Base-by-base conservation (phyloP, 2,329 filamentous ascomycete genomes). In the Zymoseptoria ardabiliae region DNA sequence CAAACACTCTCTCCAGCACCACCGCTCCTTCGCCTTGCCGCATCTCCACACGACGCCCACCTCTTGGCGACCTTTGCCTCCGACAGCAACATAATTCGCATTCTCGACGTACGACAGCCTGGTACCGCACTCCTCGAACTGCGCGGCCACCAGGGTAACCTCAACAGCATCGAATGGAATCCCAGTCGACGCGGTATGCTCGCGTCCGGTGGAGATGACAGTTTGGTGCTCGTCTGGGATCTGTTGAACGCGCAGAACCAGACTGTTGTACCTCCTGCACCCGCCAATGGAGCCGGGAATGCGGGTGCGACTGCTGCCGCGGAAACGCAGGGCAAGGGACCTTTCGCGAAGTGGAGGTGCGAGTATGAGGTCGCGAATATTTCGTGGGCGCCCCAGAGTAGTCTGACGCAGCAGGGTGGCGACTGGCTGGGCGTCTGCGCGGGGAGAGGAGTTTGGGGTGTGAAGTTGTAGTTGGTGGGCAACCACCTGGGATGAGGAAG, bases 91-190 rank as follows among this genome's bases (percentile, higher is more conserved):
- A 79, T 96, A 35, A 92, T 99, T 71, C 90, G 94, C 53, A 96
- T 99, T 57, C 85, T 99, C 28, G 94, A 99, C 70, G 93, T 97
- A 2, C 88, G 94, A 54, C 94, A 99, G 75, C 94, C 94, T 0
- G 94, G 94, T 5, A 94, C 97, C 75, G 94, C 94, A 2, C 82
- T 99, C 4, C 84, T 99, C 23, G 94, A 99, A 73, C 85, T 99
- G 45, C 90, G 90, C 53, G 94, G 94, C 21, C 93, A 99, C 71
- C 84, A 85, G 21, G 89, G 90, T 4, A 76, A 90, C 7, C 83
- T 99, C 59, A 97, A 96, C 76, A 94, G 89, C 69, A 89, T 97
- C 60, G 94, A 99, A 76, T 99, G 94, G 94, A 96, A 91, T 8
- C 93, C 91, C 0, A 84, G 85, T 58, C 84, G 92, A 60, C 83